A percentile compares a stretch with the other conserved stretches of the same genome.
phyloP scores from a whole-genome alignment of 164 flowering plant species.

The Vitis riparia region DNA sequence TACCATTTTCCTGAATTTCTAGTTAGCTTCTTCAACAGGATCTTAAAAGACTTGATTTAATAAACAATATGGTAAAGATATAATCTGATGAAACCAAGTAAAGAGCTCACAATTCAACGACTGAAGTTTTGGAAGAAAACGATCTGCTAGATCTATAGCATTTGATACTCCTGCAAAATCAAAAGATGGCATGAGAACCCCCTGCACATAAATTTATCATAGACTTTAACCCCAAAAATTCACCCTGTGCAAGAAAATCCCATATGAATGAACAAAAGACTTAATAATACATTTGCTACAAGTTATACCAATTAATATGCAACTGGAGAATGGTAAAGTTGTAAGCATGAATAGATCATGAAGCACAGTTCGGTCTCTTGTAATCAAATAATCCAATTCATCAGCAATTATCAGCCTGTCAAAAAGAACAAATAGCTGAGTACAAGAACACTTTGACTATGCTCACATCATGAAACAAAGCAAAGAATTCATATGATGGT shows the following conservation, averaged over 20 bases:
- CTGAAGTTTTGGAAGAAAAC: conserved; percentile 90
- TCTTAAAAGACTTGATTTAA: too few species aligned
- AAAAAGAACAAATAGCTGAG: conserved; percentile 4
- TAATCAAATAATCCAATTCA: conserved; percentile 91
- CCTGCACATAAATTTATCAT: background rate
- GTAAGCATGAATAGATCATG: conserved; percentile 98
- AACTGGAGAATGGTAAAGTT: conserved; percentile 73
- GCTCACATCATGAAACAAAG: background rate
- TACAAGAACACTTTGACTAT: background rate
- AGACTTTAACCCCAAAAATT: too few species aligned
- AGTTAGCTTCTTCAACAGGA: too few species aligned
- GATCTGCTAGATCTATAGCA: conserved; percentile 94
- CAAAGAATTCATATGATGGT: background rate
- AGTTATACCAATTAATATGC: conserved; percentile 74
- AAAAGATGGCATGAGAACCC: conserved; percentile 6
- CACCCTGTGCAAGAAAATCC: background rate
- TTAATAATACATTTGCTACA: background rate
- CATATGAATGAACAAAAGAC: background rate
- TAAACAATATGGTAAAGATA: too few species aligned
- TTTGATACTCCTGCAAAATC: conserved; percentile 80
- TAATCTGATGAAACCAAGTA: background rate
- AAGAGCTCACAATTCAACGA: conserved; percentile 80
- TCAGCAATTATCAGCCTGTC: conserved; percentile 79
- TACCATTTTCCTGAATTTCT: too few species aligned
- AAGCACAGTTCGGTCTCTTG: conserved; percentile 82